Percentiles rank a stretch among this genome's conserved stretches.
Evolutionary conservation across 1,284 basidiomycete species (phyloP).

Genomic region (Baeospora myosura): DNA sequence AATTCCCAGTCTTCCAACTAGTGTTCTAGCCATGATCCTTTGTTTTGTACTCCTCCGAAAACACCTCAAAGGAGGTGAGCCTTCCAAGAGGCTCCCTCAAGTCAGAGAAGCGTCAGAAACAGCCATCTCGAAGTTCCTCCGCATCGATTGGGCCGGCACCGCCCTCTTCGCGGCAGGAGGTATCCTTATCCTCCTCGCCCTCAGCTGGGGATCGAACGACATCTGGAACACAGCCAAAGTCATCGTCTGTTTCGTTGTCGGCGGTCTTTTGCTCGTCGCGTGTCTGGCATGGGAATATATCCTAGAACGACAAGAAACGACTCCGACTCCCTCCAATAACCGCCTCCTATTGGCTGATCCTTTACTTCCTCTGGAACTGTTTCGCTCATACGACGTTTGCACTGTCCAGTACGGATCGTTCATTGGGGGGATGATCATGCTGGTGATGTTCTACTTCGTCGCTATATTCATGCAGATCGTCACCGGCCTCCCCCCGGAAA

Average conservation of each 20-base stretch:
- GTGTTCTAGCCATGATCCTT: constrained; percentile 28
- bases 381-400: constrained; percentile 6
- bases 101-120: constrained; percentile 12
- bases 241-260: constrained; percentile 29
- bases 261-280: constrained; percentile 26
- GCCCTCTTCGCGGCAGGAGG: constrained; percentile 30
- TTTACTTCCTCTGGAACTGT: constrained; percentile 28
- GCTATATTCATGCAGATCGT: constrained; percentile 44
- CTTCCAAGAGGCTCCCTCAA: constrained; percentile 13
- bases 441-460: constrained; percentile 48
- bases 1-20: constrained; percentile 19
- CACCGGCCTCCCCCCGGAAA: constrained; percentile 26
- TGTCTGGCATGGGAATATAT: constrained; percentile 35
- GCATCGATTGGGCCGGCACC: constrained; percentile 42
- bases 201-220: constrained; percentile 31
- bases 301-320: constrained; percentile 23
- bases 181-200: constrained; percentile 29
- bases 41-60: constrained; percentile 35
- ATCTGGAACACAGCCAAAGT: constrained; percentile 29
- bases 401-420: constrained; percentile 31
- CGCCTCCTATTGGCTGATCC: constrained; percentile 27
- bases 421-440: constrained; percentile 39
- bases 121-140: constrained; percentile 26
- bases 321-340: constrained; percentile 5
- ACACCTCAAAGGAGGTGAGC: constrained; percentile 17